Conservation (phyloP, 768 basidiomycete species). For the Nidularia sp. region DNA sequence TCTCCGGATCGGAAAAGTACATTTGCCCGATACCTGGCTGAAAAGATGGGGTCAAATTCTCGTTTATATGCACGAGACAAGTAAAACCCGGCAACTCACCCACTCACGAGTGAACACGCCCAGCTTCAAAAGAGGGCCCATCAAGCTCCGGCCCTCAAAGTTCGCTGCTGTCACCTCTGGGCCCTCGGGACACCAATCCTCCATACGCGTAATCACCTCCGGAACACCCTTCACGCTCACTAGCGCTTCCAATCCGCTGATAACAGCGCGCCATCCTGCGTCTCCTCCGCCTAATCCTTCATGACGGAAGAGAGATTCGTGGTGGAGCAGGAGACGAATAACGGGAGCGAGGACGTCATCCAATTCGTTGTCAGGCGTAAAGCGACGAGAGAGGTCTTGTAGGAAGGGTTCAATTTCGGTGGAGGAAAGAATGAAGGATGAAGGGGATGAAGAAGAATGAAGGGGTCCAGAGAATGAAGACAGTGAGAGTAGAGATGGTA, state of each 20-base stretch:
- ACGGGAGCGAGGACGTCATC: constrained; percentile 78
- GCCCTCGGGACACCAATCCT: constrained; percentile 64
- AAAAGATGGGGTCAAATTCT: constrained; percentile 2
- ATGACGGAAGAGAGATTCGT: constrained; percentile 56
- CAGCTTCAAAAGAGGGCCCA: constrained; percentile 83
- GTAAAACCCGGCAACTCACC: constrained; percentile 38
- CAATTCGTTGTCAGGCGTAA: constrained; percentile 76
- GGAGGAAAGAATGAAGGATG: constrained; percentile 48
- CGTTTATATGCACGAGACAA: no score
- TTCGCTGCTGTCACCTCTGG: constrained; percentile 43
- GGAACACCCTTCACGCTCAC: constrained; percentile 83
- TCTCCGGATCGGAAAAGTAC: constrained; percentile 87
- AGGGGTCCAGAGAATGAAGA: constrained; percentile 68
- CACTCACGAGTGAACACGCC: constrained; percentile 89
- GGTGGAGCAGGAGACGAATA: constrained; percentile 55
- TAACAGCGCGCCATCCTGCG: constrained; percentile 80
- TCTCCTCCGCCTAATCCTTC: constrained; percentile 74
- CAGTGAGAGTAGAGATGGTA: constrained; percentile 75
- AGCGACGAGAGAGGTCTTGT: constrained; percentile 77
- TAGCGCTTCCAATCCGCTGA: constrained; percentile 78
- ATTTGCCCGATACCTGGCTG: constrained; percentile 73
- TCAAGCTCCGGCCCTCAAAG: constrained; percentile 63
- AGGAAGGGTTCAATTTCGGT: constrained; percentile 78
- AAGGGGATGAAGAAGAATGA: constrained; percentile 36
- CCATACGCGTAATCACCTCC: constrained; percentile 69